A percentile compares a stretch with the other conserved stretches of the same genome.
Evolutionary conservation across 345 rosid species (phyloP).

Genomic region (Hibiscus mutabilis): DNA sequence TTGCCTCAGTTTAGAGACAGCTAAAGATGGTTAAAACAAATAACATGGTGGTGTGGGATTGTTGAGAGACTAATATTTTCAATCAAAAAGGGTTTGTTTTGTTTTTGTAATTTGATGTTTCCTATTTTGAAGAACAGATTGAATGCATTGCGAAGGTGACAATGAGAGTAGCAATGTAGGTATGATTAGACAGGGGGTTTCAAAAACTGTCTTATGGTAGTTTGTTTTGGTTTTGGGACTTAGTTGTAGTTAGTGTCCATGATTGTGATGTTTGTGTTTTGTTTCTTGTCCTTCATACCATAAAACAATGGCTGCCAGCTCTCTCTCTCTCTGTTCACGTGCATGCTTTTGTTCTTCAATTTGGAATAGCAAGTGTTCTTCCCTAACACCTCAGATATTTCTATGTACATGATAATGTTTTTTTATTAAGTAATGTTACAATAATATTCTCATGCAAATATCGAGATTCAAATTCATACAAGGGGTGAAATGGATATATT

Average conservation of each 20-base stretch:
- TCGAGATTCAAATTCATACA: too few relatives aligned
- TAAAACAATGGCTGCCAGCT: slow-evolving; percentile 25
- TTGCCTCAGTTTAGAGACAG: slow-evolving; percentile 30
- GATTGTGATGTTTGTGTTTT: neutral
- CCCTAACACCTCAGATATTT: neutral
- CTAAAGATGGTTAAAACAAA: neutral
- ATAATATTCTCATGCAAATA: too few relatives aligned
- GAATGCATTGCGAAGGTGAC: too few relatives aligned
- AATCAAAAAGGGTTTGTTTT: neutral
- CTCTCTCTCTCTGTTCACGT: slow-evolving; percentile 24
- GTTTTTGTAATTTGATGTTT: neutral
- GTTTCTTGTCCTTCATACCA: slow-evolving; percentile 8
- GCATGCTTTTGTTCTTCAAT: slow-evolving; percentile 18
- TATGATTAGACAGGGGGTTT: slow-evolving; percentile 11
- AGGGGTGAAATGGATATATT: too few relatives aligned
- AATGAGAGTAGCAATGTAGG: too few relatives aligned
- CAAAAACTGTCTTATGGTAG: neutral
- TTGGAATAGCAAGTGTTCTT: slow-evolving; percentile 4
- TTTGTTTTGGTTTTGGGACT: neutral
- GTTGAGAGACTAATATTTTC: slow-evolving; percentile 13
- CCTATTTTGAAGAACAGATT: neutral
- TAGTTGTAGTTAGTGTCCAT: slow-evolving; percentile 5
- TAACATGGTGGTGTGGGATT: neutral
- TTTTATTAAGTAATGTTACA: too few relatives aligned
- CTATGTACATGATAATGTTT: neutral